These are phyloP conservation scores for Malus sieversii DNA, from an alignment of 306 rosid species.

Conservation along the genomic window DNA sequence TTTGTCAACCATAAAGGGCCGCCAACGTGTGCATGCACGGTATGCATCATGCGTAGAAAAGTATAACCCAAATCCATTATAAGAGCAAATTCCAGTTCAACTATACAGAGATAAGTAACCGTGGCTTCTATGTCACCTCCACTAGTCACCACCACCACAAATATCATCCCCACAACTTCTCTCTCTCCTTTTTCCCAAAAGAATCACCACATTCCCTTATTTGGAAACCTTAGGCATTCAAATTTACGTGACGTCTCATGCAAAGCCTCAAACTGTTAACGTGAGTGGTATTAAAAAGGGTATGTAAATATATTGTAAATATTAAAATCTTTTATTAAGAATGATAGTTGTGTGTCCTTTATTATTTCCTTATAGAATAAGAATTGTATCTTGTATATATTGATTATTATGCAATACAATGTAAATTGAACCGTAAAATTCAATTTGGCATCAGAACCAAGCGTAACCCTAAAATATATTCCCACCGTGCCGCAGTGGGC, in stretches of 20 bases:
- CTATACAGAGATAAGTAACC: background rate
- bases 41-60: background rate
- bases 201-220: background rate
- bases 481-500: too few relatives aligned
- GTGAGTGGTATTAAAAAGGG: too few relatives aligned
- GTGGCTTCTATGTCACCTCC: conserved; percentile 28
- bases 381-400: too few relatives aligned
- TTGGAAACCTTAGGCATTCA: conserved; percentile 2
- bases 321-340: too few relatives aligned
- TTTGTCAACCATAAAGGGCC: background rate
- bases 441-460: too few relatives aligned
- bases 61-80: background rate
- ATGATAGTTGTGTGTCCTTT: too few relatives aligned
- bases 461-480: too few relatives aligned
- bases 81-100: background rate
- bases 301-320: too few relatives aligned
- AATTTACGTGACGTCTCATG: conserved; percentile 11
- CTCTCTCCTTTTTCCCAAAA: conserved; percentile 7
- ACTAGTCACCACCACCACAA: background rate
- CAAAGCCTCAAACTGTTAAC: conserved; percentile 14
- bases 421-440: too few relatives aligned
- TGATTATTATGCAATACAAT: too few relatives aligned
- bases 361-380: too few relatives aligned
- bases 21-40: background rate
- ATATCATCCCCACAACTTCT: background rate